These are phyloP conservation scores for Colletotrichum camelliae DNA, from an alignment of 2,329 filamentous ascomycete genomes.

Conservation along the genomic window DNA sequence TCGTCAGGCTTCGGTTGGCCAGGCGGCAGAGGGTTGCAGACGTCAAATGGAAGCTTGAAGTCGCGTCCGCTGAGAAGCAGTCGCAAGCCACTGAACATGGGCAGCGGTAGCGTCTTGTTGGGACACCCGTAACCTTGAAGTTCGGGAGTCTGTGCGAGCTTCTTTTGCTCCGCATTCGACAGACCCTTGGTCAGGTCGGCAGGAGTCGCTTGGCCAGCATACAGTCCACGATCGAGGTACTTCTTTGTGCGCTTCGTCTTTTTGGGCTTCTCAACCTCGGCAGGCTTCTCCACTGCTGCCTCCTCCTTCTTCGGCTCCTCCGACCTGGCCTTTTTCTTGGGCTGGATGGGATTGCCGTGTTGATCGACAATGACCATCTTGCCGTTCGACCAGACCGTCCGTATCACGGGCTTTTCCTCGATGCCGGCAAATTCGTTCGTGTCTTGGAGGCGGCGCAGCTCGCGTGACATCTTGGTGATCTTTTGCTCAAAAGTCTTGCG, in stretches of 20 bases:
- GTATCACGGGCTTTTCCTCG: conserved; percentile 61
- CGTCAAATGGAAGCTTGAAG: conserved; percentile 88
- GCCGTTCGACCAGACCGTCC: conserved; percentile 70
- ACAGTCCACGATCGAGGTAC: conserved; percentile 84
- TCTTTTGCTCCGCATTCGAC: conserved; percentile 56
- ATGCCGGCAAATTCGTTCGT: conserved; percentile 67
- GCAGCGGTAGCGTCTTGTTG: conserved; percentile 71
- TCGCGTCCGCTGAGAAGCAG: conserved; percentile 75
- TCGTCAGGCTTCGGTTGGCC: conserved; percentile 92
- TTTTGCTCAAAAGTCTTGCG: conserved; percentile 58
- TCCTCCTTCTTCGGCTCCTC: conserved; percentile 27
- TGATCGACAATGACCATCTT: conserved; percentile 60
- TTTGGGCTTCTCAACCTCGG: conserved; percentile 37
- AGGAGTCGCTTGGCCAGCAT: conserved; percentile 76
- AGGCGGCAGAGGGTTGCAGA: conserved; percentile 85
- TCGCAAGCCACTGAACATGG: conserved; percentile 79
- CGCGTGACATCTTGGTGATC: conserved; percentile 56
- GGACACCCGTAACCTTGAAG: conserved; percentile 50
- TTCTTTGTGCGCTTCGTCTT: conserved; percentile 67
- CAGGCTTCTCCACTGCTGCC: conserved; percentile 34
- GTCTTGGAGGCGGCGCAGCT: conserved; percentile 64
- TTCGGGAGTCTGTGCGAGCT: conserved; percentile 51
- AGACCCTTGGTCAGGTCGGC: conserved; percentile 53
- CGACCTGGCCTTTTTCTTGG: conserved; percentile 24
- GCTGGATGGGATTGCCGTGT: conserved; percentile 37